Evolutionary conservation across 2,329 filamentous ascomycete genomes (phyloP).

Genomic region (Calonectria pteridis): DNA sequence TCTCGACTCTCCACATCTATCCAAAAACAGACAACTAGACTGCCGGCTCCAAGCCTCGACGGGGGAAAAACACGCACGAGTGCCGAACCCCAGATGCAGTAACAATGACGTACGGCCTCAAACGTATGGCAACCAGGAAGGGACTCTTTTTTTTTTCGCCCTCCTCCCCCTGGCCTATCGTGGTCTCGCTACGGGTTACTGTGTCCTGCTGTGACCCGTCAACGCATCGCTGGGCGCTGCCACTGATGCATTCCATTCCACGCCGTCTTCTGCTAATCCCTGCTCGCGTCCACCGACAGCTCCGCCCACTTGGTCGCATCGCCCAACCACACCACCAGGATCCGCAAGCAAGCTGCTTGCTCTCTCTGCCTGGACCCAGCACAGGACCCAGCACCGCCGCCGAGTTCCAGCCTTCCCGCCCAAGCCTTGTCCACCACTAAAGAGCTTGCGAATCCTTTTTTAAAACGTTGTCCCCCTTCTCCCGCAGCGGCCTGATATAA

Average conservation of each 20-base stretch:
- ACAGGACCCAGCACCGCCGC: constrained; percentile 16
- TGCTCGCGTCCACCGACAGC: constrained; percentile 23
- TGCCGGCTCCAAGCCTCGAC: background rate
- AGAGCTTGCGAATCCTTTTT: constrained; percentile 11
- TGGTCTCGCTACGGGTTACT: background rate
- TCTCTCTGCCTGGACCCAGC: constrained; percentile 22
- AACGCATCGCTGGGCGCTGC: background rate
- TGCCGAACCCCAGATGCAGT: background rate
- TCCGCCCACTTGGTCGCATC: constrained; percentile 21
- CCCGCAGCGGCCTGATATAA: background rate
- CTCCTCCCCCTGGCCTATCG: background rate
- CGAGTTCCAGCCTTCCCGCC: constrained; percentile 18
- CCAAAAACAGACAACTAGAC: constrained; percentile 3
- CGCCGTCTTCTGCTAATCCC: constrained; percentile 19
- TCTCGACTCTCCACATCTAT: constrained; percentile 7
- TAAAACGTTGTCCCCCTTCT: background rate
- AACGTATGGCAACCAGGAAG: background rate
- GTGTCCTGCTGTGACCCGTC: constrained; percentile 7
- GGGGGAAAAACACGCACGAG: background rate
- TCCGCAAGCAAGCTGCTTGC: constrained; percentile 15
- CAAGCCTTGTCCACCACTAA: constrained; percentile 11
- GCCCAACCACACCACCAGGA: constrained; percentile 25
- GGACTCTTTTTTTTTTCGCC: background rate
- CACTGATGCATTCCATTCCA: constrained; percentile 23
- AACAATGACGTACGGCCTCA: background rate